phyloP scores from a whole-genome alignment of 2,329 filamentous ascomycete genomes.

The Ceratocystis eucalypticola region DNA sequence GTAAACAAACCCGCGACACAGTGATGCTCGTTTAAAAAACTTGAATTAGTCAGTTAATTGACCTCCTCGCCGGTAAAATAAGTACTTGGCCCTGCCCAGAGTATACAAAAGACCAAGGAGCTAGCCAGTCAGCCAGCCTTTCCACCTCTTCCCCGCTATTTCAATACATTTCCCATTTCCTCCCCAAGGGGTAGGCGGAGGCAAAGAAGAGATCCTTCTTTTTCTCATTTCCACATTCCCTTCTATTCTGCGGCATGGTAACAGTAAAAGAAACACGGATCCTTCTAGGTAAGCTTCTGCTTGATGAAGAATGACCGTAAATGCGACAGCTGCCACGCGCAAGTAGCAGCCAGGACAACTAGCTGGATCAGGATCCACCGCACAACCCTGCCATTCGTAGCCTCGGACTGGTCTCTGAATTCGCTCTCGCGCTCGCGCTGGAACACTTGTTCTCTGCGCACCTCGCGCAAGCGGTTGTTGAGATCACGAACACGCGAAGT shows the following conservation, averaged over 20 bases:
- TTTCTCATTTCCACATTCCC: background rate
- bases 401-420: conserved; percentile 94
- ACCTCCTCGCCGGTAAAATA: background rate
- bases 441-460: conserved; percentile 89
- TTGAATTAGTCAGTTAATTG: background rate
- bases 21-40: background rate
- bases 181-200: background rate
- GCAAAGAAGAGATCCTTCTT: background rate
- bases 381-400: conserved; percentile 80
- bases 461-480: conserved; percentile 74
- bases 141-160: background rate
- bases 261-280: background rate
- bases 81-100: background rate
- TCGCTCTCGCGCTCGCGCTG: conserved; percentile 94
- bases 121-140: background rate
- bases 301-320: conserved; percentile 98
- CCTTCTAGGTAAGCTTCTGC: conserved; percentile 84
- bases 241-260: background rate
- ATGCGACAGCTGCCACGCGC: conserved; percentile 94
- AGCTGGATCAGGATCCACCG: conserved; percentile 91
- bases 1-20: background rate
- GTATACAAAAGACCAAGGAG: background rate
- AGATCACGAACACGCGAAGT: conserved; percentile 79
- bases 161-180: background rate
- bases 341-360: conserved; percentile 69